Conservation (phyloP, 2,329 filamentous ascomycete genomes). For the Sclerotinia spermophila region DNA sequence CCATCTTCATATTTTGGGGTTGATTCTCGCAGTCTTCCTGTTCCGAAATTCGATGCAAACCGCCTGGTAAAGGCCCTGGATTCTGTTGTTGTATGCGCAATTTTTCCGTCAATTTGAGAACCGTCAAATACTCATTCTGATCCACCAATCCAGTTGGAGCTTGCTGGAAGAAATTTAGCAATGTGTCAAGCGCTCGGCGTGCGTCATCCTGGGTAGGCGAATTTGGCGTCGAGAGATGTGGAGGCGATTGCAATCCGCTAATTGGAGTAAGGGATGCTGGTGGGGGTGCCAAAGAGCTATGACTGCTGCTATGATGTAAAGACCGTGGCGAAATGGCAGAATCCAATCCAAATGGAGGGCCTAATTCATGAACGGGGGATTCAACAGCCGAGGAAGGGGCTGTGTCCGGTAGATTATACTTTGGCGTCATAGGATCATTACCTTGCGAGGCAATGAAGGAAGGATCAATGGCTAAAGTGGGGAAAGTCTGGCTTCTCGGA, state of each 20-base stretch:
- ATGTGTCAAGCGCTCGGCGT: slow-evolving; percentile 72
- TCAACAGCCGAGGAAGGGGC: slow-evolving; percentile 45
- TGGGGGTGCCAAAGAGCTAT: slow-evolving; percentile 44
- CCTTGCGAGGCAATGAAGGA: slow-evolving; percentile 48
- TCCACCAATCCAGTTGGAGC: slow-evolving; percentile 65
- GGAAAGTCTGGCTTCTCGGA: slow-evolving; percentile 85
- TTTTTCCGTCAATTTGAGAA: slow-evolving; percentile 83
- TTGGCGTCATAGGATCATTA: slow-evolving; percentile 53
- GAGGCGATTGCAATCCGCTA: slow-evolving; percentile 40
- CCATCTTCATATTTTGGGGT: slow-evolving; percentile 33
- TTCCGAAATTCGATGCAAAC: slow-evolving; percentile 38
- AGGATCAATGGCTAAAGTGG: slow-evolving; percentile 62
- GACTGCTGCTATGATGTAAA: slow-evolving; percentile 52
- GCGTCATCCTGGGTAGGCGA: slow-evolving; percentile 85
- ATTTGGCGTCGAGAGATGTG: slow-evolving; percentile 53
- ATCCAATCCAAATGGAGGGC: slow-evolving; percentile 37
- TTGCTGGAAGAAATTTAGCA: slow-evolving; percentile 76
- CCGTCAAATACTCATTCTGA: slow-evolving; percentile 70
- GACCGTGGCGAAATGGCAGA: slow-evolving; percentile 42
- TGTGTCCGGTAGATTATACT: slow-evolving; percentile 42
- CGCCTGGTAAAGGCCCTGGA: slow-evolving; percentile 39
- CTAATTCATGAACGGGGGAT: slow-evolving; percentile 48
- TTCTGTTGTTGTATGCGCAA: slow-evolving; percentile 59
- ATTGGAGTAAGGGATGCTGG: slow-evolving; percentile 39
- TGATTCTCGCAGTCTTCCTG: slow-evolving; percentile 32